Evolutionary conservation across 2,329 filamentous ascomycete species (phyloP).

Genomic region (Botrytis deweyae): DNA sequence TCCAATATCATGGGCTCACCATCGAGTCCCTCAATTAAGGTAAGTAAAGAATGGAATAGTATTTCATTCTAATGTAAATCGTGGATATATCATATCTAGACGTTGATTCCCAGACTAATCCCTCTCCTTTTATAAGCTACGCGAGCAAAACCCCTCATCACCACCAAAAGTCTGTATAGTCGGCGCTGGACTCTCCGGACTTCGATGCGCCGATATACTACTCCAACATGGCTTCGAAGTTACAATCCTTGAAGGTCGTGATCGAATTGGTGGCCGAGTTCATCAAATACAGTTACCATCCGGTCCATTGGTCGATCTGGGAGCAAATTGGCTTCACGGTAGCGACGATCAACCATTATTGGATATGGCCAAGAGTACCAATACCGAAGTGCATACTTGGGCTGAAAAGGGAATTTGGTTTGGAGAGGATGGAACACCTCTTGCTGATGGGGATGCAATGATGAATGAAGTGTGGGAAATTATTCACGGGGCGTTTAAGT

Average conservation of each 20-base stretch:
- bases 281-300: constrained; percentile 33
- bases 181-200: constrained; percentile 56
- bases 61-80: background rate
- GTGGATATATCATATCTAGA: too few relatives aligned
- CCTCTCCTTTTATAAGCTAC: background rate
- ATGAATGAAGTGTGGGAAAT: constrained; percentile 51
- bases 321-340: constrained; percentile 40
- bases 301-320: constrained; percentile 34
- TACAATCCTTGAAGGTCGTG: constrained; percentile 56
- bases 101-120: background rate
- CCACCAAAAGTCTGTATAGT: constrained; percentile 44
- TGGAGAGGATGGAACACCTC: constrained; percentile 43
- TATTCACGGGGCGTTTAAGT: constrained; percentile 52
- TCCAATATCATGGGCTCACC: background rate
- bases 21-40: background rate
- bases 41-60: background rate
- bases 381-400: constrained; percentile 48
- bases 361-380: constrained; percentile 51
- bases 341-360: constrained; percentile 49
- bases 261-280: constrained; percentile 51
- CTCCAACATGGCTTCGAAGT: constrained; percentile 53
- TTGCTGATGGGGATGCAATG: constrained; percentile 40
- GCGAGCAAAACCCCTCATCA: background rate
- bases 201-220: constrained; percentile 56
- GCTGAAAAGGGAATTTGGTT: constrained; percentile 46